These are phyloP conservation scores for Thymus mandschuricus DNA, from an alignment of 257 asterid genomes.

Conservation along the genomic window DNA sequence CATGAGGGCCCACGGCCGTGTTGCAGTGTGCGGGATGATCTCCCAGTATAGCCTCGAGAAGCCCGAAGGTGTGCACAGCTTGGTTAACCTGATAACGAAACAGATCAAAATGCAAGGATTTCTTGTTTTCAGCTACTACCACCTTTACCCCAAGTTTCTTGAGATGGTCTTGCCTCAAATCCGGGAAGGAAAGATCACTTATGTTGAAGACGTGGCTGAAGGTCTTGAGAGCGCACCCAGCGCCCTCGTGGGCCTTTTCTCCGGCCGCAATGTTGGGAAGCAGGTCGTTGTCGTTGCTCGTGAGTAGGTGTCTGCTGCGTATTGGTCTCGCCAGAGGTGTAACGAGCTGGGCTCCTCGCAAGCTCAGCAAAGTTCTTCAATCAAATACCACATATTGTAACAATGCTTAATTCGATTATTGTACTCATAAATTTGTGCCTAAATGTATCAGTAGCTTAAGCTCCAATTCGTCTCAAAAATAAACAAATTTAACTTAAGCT, in stretches of 20 bases:
- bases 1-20: slow-evolving; percentile 48
- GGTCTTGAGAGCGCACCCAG: slow-evolving; percentile 55
- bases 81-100: slow-evolving; percentile 29
- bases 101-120: slow-evolving; percentile 49
- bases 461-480: background rate
- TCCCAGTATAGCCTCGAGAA: slow-evolving; percentile 53
- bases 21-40: slow-evolving; percentile 60
- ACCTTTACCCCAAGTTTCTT: slow-evolving; percentile 38
- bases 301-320: slow-evolving; percentile 27
- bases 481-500: background rate
- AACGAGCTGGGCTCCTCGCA: too few relatives aligned
- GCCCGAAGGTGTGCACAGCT: slow-evolving; percentile 46
- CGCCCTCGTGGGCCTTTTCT: slow-evolving; percentile 50
- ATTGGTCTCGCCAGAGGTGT: background rate
- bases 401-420: background rate
- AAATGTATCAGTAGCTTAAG: background rate
- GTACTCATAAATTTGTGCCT: background rate
- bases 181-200: slow-evolving; percentile 41
- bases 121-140: slow-evolving; percentile 27
- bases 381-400: too few relatives aligned
- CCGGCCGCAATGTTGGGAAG: slow-evolving; percentile 56
- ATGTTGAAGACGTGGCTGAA: slow-evolving; percentile 47
- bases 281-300: slow-evolving; percentile 43
- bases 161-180: slow-evolving; percentile 41
- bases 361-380: too few relatives aligned